Base-by-base conservation (phyloP, 306 rosid species). In the Arachis hypogaea region DNA sequence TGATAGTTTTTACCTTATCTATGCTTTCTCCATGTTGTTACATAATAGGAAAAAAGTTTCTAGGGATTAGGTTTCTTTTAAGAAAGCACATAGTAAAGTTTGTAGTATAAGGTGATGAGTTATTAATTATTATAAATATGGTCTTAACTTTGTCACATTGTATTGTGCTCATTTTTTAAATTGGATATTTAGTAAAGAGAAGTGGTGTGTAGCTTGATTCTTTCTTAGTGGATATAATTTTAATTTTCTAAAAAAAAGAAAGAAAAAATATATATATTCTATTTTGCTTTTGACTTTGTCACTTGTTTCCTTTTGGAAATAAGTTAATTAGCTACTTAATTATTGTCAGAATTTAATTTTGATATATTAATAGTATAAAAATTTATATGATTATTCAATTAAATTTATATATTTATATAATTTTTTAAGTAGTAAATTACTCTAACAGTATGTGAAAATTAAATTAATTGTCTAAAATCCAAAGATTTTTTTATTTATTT, bases 31-130 rank as follows among this genome's bases (percentile, higher is more conserved):
- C 55, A 60, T 74, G 71, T 28, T 54, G 36, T 43, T 50, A 54
- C 55, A 80, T 66, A 76, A 64, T 77, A 78, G 83, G 68, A 82
- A 86, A 76, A 87, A 76, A 58, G 66, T 30, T 79, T 85, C 49
- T 85, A 63, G 92, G 97, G 95, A 89, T 87, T 86, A 87, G 84
- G 69, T 60, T 80, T 58, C 82, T 81, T 84, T 83, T 42, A 81
- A 91, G 82, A 80, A 84, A 85, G 81, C 75, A 71, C 61, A 80
- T 57, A 68, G 68, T 74, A 80, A 85, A 80, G 77, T 54, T 46
- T 46, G 61, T 63, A 29, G 81, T 83, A 3, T 33, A 33, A 33
- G 38, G 38, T 33, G 38, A 33, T 33, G 38, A 33, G 4, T 33
- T 33, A 79, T 61, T 73, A 45, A 14, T 14, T 14, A 14, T 14